These are phyloP conservation scores for Fusarium sororula DNA, from an alignment of 2,329 filamentous ascomycete species.

Conservation along the genomic window DNA sequence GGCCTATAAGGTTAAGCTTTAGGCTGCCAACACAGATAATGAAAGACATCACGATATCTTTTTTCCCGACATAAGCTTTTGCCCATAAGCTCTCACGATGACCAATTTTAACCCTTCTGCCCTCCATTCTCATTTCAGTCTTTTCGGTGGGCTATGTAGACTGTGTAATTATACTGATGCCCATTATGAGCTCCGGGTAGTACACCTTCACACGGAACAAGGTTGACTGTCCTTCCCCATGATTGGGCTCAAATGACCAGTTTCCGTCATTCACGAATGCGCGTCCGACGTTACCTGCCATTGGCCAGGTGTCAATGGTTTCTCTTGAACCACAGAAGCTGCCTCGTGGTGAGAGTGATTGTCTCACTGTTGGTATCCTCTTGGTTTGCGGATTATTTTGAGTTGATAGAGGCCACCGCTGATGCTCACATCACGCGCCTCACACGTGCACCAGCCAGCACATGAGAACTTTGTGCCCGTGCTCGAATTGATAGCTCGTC, in stretches of 20 bases:
- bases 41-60: too few relatives aligned
- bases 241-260: neutral
- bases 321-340: rapidly evolving
- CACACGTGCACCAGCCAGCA: neutral
- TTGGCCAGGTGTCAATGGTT: neutral
- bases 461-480: neutral
- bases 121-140: neutral
- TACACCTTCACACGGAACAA: neutral
- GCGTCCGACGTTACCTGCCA: rapidly evolving
- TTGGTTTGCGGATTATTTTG: neutral
- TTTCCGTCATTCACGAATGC: neutral
- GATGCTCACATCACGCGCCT: too few relatives aligned
- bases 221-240: neutral
- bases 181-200: too few relatives aligned
- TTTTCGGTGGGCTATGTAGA: neutral
- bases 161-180: neutral
- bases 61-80: too few relatives aligned
- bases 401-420: too few relatives aligned
- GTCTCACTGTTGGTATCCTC: neutral
- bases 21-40: too few relatives aligned
- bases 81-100: too few relatives aligned
- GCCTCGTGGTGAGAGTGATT: neutral
- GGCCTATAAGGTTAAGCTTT: too few relatives aligned
- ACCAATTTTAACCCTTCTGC: neutral
- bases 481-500: neutral